Conservation (phyloP, 352 stramenopile species). For the Globisporangium acanthophoron region DNA sequence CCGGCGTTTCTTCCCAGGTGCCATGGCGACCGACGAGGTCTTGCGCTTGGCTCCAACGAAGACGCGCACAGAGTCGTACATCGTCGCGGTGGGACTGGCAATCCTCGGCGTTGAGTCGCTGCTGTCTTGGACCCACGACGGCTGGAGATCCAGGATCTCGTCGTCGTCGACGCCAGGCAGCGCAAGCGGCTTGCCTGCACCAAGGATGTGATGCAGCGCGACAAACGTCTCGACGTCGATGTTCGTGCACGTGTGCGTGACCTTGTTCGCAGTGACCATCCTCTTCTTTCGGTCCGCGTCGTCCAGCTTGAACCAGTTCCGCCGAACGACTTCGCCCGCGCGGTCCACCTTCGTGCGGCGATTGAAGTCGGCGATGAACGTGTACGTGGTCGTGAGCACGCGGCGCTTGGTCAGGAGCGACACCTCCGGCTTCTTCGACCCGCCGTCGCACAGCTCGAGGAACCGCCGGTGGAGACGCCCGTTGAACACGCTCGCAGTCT, state of each 20-base stretch:
- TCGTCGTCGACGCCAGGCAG: not conserved
- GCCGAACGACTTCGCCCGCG: not conserved
- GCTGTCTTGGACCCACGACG: not conserved
- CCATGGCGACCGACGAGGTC: not conserved
- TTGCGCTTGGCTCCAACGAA: conserved; percentile 1
- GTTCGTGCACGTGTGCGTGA: conserved; percentile 7
- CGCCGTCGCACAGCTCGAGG: conserved; percentile 5
- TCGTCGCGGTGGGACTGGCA: not conserved
- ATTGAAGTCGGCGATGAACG: conserved; percentile 13
- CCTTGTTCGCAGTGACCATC: conserved; percentile 5
- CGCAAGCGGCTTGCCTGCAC: not conserved
- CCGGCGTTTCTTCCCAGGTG: not conserved
- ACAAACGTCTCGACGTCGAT: conserved; percentile 9
- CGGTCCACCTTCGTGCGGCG: not conserved
- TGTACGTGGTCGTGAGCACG: conserved; percentile 11
- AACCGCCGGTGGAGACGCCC: conserved; percentile 5
- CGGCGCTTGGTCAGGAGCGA: conserved; percentile 11
- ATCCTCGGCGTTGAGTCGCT: not conserved
- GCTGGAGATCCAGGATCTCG: not conserved
- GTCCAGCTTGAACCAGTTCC: conserved; percentile 7
- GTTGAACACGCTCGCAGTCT: conserved; percentile 7
- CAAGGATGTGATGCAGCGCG: conserved; percentile 4
- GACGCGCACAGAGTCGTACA: conserved; percentile 1
- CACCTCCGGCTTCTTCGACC: conserved; percentile 10
- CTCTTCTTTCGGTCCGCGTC: conserved; percentile 7